Evolutionary conservation across 1,139 yeast species (phyloP), one percentile per base, ranked within the genome.

Genomic region (Hyphopichia fennica): DNA sequence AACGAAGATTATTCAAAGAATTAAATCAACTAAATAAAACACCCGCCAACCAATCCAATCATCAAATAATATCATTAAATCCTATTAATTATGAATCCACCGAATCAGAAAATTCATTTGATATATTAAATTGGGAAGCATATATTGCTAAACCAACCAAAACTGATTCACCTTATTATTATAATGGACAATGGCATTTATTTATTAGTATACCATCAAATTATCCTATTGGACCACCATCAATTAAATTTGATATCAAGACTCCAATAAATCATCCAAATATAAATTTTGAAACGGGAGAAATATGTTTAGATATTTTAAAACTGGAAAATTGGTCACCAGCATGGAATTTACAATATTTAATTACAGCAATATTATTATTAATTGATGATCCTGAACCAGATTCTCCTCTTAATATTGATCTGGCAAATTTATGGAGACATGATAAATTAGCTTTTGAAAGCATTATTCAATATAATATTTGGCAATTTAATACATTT

Each of bases 321-420:
- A 80, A 81, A 51, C 60, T 57, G 32, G 74, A 67, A 9, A 77
- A 76, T 47, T 90, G 96, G 96, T 79, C 93, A 0, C 96, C 96
- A 0, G 95, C 95, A 2, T 90, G 96, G 95, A 82, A 87, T 34
- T 59, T 90, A 35, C 69, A 81, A 41, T 75, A 86, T 43, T 75
- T 87, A n/a, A 70, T 87, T 38, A 75, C 81, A 25, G 96, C 96
- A 0, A 79, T 89, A 1, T 67, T 84, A 42, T 75, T 82, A 57
- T 72, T 90, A 48, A 63, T 90, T 18, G 81, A 77, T 43, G 82
- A 82, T 43, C 96, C 96, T 0, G 96, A 86, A 57, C 93, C 95
- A 0, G 86, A 86, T 52, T 82, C 91, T 31, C 97, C 97, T 1
- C 67, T 90, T 38, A 88, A 90, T 56, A 75, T 90, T 22, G 97